phyloP scores from a whole-genome alignment of 495 filamentous ascomycete genomes.

The Xylaria flabelliformis region DNA sequence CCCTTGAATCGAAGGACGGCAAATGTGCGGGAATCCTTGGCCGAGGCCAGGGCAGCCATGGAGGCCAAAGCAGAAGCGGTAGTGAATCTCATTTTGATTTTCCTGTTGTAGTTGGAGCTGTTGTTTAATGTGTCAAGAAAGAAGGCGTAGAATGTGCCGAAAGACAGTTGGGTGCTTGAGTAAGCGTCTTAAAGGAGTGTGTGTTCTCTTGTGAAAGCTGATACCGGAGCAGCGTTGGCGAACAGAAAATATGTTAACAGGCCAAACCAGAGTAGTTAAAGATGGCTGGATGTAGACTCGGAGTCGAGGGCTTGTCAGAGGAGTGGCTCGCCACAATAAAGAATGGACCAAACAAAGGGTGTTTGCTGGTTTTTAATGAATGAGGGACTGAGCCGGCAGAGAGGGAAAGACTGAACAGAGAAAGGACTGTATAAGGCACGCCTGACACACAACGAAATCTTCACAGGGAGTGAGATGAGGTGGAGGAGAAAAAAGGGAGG shows the following conservation, averaged over 20 bases:
- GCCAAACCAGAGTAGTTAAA: not conserved
- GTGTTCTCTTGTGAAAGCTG: constrained; percentile 28
- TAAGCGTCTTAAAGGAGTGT: constrained; percentile 16
- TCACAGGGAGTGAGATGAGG: constrained; percentile 12
- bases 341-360: constrained; percentile 35
- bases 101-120: constrained; percentile 15
- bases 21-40: constrained; percentile 48
- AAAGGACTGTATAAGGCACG: constrained; percentile 26
- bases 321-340: constrained; percentile 35
- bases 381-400: constrained; percentile 48
- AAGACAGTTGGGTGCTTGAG: constrained; percentile 7
- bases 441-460: constrained; percentile 23
- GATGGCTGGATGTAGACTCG: not conserved
- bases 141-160: constrained; percentile 8
- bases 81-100: constrained; percentile 38
- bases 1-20: constrained; percentile 54
- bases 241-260: constrained; percentile 5
- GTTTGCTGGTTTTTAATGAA: constrained; percentile 41
- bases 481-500: constrained; percentile 7
- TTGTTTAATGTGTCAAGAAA: constrained; percentile 19
- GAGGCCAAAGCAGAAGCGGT: constrained; percentile 38
- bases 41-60: constrained; percentile 42
- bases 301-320: constrained; percentile 25
- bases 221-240: constrained; percentile 30
- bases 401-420: constrained; percentile 35